Evolutionary conservation across 306 rosid genomes (phyloP).

Genomic region (Inga oerstediana): DNA sequence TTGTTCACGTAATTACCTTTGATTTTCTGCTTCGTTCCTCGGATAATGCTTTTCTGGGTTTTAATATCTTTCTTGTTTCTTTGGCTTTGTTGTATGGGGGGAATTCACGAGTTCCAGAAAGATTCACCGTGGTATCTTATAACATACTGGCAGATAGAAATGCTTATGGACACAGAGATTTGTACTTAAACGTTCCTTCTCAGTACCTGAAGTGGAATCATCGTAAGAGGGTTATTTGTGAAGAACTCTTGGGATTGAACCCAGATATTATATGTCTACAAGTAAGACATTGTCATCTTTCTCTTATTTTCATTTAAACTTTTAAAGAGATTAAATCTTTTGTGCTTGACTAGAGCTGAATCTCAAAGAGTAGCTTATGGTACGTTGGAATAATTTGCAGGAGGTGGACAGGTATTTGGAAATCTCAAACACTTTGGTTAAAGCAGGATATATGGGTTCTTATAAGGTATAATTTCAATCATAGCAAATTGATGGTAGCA

Average conservation of each 20-base stretch:
- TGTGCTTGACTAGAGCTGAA: constrained; percentile 1
- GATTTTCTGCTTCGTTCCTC: background rate
- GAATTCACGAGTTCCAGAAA: constrained; percentile 44
- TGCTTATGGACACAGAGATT: constrained; percentile 64
- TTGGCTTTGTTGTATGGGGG: constrained; percentile 7
- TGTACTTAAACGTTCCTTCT: constrained; percentile 72
- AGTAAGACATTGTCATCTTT: constrained; percentile 37
- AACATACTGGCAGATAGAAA: constrained; percentile 75
- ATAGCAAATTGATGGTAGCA: background rate
- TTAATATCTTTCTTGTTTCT: background rate
- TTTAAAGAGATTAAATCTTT: background rate
- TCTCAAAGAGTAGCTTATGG: constrained; percentile 6
- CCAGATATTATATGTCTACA: constrained; percentile 83
- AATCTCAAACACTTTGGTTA: constrained; percentile 55
- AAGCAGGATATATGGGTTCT: constrained; percentile 76
- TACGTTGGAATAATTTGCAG: constrained; percentile 39
- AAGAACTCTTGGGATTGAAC: constrained; percentile 64
- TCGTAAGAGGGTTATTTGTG: constrained; percentile 61
- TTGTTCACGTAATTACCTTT: too few species aligned
- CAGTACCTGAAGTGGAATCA: constrained; percentile 61
- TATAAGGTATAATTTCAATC: constrained; percentile 57
- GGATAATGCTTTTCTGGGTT: background rate
- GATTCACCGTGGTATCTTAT: constrained; percentile 75
- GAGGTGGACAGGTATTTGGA: constrained; percentile 88
- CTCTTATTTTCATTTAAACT: background rate